Percentiles rank a stretch among this genome's conserved stretches.
phyloP scores from a whole-genome alignment of 2,329 filamentous ascomycete species.

The Trichoderma sp. region DNA sequence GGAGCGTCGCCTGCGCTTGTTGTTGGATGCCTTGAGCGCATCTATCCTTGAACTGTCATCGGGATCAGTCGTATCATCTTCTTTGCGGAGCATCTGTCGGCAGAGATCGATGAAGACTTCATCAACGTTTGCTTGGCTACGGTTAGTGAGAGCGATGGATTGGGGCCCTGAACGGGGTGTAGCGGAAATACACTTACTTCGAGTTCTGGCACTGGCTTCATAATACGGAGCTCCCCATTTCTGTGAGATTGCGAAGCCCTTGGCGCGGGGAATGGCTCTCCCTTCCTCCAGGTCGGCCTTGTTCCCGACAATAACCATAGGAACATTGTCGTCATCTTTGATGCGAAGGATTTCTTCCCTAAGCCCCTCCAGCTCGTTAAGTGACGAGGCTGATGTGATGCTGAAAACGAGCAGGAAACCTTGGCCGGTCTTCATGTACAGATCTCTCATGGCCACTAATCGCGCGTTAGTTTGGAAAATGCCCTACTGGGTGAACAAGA shows the following conservation, averaged over 20 bases:
- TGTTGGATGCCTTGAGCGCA: constrained; percentile 29
- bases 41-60: constrained; percentile 46
- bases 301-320: constrained; percentile 89
- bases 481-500: neutral
- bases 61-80: constrained; percentile 48
- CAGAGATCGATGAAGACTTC: constrained; percentile 86
- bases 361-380: constrained; percentile 75
- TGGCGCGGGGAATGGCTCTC: constrained; percentile 71
- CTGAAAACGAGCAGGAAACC: constrained; percentile 90
- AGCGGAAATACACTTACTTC: constrained; percentile 50
- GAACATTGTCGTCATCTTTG: constrained; percentile 81
- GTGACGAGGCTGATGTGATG: constrained; percentile 81
- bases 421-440: constrained; percentile 92
- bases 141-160: constrained; percentile 25
- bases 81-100: constrained; percentile 76
- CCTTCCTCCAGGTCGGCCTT: constrained; percentile 89
- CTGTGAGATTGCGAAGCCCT: constrained; percentile 81
- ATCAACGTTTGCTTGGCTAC: constrained; percentile 72
- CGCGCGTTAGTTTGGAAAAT: neutral
- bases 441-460: constrained; percentile 65
- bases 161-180: too few relatives aligned
- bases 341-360: constrained; percentile 89
- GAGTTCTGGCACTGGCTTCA: constrained; percentile 78
- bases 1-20: constrained; percentile 30
- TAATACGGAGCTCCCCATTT: constrained; percentile 89